Base-by-base conservation (phyloP, 371 early-diverging fungal species). In the Saksenaea vasiformis region DNA sequence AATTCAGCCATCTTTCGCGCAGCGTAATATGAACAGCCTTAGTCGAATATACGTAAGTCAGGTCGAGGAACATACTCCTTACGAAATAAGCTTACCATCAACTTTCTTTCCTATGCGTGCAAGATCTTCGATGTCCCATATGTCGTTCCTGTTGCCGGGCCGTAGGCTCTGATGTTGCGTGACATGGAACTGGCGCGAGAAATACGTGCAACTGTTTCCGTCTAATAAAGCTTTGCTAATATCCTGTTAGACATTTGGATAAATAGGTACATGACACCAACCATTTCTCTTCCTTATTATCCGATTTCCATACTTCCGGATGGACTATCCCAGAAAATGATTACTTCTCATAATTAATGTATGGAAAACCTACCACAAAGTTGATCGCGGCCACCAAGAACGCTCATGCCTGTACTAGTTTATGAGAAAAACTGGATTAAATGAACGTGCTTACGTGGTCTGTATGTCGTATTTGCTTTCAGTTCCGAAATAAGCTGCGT, bases 21-120 rank as follows among this genome's bases (percentile, higher is more conserved):
- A 7, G 91, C 85, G 74, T 80, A 98, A 71, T 96, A 98, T 1
- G 98, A 93, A 55, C 98, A 98, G 0, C 78, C 85, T 72, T 19
- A 60, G 15, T 31, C 15, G 31, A 56, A 13, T 36, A 54, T 15
- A 1, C 13, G 38, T 13, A 24, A n/a, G 14, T 53, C 55, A n/a
- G n/a, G 22, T n/a, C 3, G 4, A 54, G 28, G 28, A 13, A 28
- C 56, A 15, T 36, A 1, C 26, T 36, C 19, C n/a, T 31, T 28
- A 54, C 28, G 31, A 27, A 22, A 39, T 3, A 27, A 15, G 22
- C 56, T 57, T 72, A 77, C 81, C 79, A 55, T 22, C 26, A 4
- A 65, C 60, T 24, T 61, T 31, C 39, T 73, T 73, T 5, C 88
- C 93, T 26, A 82, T 58, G 2, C 51, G 58, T 0, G 77, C 85